Evolutionary conservation across 805 yeast genomes (phyloP), one percentile per base, ranked within the genome.

Genomic region (Hanseniaspora hatyaiensis): DNA sequence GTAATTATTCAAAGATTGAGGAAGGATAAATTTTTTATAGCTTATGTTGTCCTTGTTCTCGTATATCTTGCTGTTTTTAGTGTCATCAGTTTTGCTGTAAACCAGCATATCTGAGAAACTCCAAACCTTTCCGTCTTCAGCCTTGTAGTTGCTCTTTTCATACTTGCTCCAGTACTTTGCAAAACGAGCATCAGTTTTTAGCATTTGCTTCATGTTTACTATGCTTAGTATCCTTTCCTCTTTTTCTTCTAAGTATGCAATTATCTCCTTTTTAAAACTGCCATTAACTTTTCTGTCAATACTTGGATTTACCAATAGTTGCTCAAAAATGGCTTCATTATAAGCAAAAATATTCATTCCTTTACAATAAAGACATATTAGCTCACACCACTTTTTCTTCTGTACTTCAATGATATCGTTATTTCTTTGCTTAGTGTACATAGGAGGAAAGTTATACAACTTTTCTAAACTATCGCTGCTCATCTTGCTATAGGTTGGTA

Each of bases 371-470:
- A 16, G 13, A 4, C 20, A 24, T 6, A 43, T 30, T 1, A 43
- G 12, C 1, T 24, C 38, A 16, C 41, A 20, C 47, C 47, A 43
- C 11, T 38, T 26, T 9, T 43, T 32, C 13, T 22, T 34, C 24
- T 43, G 47, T 20, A 32, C 29, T 12, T 34, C 23, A 15, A 36
- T 23, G 8, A 43, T 38, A 8, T 43, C 31, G 8, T 28, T 19
- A 12, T 43, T 43, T n/a, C 38, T 22, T 15, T 43, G 47, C n/a
- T 30, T 34, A 3, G 47, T 43, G 23, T 43, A 43, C 47, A 43
- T 43, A 8, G 47, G 47, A 12, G 39, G 39, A 18, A 43, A 43
- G 12, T 30, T 36, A 22, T 43, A 43, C 3, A 43, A 33, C 16
- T 43, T 43, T 6, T 23, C 30, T 26, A 43, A 23, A n/a, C 16